Evolutionary conservation across 1,284 basidiomycete species (phyloP).

Genomic region (Fomitopsis betulina): DNA sequence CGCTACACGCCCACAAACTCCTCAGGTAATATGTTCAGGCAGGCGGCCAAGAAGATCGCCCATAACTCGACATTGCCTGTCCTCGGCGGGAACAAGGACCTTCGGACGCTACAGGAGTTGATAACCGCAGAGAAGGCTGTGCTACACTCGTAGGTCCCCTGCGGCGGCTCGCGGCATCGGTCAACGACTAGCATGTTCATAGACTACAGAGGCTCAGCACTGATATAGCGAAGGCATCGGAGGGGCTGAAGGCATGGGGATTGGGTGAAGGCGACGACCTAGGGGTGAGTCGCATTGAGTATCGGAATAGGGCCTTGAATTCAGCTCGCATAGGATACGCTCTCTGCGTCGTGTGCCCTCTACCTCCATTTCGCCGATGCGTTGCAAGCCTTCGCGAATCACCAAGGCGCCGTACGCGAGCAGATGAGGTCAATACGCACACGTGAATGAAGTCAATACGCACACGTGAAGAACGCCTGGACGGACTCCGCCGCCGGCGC

Average conservation of each 20-base stretch:
- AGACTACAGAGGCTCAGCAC: constrained; percentile 62
- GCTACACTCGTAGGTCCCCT: constrained; percentile 56
- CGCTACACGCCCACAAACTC: no score
- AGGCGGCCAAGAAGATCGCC: constrained; percentile 73
- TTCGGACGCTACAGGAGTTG: constrained; percentile 80
- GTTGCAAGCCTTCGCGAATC: constrained; percentile 67
- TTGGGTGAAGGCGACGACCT: constrained; percentile 86
- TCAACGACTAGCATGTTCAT: neutral
- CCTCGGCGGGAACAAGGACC: constrained; percentile 77
- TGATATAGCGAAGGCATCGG: constrained; percentile 70
- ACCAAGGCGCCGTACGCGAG: constrained; percentile 73
- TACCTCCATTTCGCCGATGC: constrained; percentile 69
- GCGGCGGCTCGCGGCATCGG: neutral
- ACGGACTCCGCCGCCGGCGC: constrained; percentile 71
- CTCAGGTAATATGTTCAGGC: constrained; percentile 56
- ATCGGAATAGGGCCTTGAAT: neutral
- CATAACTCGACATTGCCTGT: constrained; percentile 81
- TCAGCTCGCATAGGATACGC: constrained; percentile 56
- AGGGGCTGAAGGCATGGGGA: constrained; percentile 78
- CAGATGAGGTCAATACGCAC: constrained; percentile 78
- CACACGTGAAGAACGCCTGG: constrained; percentile 83
- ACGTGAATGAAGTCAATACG: no score
- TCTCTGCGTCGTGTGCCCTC: constrained; percentile 69
- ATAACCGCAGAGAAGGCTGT: constrained; percentile 88
- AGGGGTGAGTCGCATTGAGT: constrained; percentile 43